These are phyloP conservation scores for Aspergillus sclerotiicarbonarius DNA, from an alignment of 495 filamentous ascomycete species.

Conservation along the genomic window DNA sequence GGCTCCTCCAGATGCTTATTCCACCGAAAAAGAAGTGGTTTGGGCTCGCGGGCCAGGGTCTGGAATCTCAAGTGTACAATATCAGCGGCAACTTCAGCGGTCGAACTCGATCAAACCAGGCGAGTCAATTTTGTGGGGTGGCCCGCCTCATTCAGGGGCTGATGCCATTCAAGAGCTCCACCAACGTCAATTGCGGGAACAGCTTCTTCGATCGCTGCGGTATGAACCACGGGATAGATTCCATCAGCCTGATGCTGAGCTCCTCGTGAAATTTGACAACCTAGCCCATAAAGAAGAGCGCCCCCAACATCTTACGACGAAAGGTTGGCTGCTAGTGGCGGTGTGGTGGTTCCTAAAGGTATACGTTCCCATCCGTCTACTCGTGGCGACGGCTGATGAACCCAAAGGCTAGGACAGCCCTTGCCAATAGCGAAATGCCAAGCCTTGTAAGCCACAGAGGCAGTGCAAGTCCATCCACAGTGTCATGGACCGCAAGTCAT, in stretches of 20 bases:
- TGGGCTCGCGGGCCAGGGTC: not conserved
- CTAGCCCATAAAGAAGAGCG: constrained; percentile 27
- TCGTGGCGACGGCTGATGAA: not conserved
- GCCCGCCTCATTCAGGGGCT: not conserved
- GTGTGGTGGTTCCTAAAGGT: constrained; percentile 51
- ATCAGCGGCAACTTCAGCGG: not conserved
- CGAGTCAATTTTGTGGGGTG: not conserved
- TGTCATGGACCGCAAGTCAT: constrained; percentile 23
- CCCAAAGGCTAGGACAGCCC: constrained; percentile 24
- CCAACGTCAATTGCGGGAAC: constrained; percentile 28
- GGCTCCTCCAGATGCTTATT: not conserved
- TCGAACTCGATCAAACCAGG: not conserved
- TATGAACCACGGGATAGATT: constrained; percentile 31
- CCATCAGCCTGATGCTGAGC: constrained; percentile 28
- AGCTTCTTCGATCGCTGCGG: constrained; percentile 29
- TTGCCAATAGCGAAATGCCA: constrained; percentile 28
- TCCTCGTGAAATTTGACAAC: constrained; percentile 23
- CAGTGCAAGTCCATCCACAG: constrained; percentile 27
- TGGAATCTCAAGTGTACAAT: not conserved
- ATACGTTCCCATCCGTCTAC: not conserved
- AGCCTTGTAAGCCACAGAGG: constrained; percentile 23
- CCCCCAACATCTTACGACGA: constrained; percentile 26
- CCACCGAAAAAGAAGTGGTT: constrained; percentile 6
- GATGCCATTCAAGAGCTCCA: constrained; percentile 32
- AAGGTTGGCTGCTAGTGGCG: constrained; percentile 40